Percentiles rank a stretch among this genome's conserved stretches.
Evolutionary conservation across 1,284 basidiomycete species (phyloP).

Genomic region (Sparassis latifolia): DNA sequence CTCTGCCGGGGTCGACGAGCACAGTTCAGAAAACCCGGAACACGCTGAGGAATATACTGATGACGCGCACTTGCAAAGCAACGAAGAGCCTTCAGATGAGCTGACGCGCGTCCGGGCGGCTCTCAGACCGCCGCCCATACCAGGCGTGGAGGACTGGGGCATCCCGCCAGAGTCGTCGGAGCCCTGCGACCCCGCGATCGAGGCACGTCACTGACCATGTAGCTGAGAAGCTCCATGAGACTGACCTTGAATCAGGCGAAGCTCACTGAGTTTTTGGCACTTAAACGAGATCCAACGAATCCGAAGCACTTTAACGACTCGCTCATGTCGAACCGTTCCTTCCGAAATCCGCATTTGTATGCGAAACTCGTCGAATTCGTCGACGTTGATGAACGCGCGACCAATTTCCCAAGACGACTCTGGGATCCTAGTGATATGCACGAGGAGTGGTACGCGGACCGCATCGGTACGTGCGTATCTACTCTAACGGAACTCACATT

Average conservation of each 20-base stretch:
- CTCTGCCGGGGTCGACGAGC: constrained; percentile 5
- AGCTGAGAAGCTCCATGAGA: constrained; percentile 18
- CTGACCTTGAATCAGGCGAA: constrained; percentile 53
- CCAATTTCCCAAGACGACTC: constrained; percentile 66
- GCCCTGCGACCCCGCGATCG: constrained; percentile 53
- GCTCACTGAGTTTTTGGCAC: constrained; percentile 64
- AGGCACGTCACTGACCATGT: constrained; percentile 36
- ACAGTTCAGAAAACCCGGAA: background rate
- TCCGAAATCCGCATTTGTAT: constrained; percentile 93
- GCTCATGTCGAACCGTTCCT: constrained; percentile 83
- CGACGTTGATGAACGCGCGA: constrained; percentile 79
- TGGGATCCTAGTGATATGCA: constrained; percentile 66
- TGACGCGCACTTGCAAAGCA: constrained; percentile 17
- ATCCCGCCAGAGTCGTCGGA: constrained; percentile 59
- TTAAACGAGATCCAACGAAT: constrained; percentile 56
- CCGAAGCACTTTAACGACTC: constrained; percentile 94
- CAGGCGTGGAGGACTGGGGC: constrained; percentile 68
- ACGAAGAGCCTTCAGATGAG: constrained; percentile 31
- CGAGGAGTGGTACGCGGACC: constrained; percentile 63
- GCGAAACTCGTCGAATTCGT: constrained; percentile 89
- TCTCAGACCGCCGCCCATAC: constrained; percentile 56
- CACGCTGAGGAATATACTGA: background rate
- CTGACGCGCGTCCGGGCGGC: constrained; percentile 45
- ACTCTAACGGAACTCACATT: no score
- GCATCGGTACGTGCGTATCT: constrained; percentile 46